A percentile compares a stretch with the other conserved stretches of the same genome.
phyloP scores from a whole-genome alignment of 441 rosid species.

The Flueggea neowawraea region DNA sequence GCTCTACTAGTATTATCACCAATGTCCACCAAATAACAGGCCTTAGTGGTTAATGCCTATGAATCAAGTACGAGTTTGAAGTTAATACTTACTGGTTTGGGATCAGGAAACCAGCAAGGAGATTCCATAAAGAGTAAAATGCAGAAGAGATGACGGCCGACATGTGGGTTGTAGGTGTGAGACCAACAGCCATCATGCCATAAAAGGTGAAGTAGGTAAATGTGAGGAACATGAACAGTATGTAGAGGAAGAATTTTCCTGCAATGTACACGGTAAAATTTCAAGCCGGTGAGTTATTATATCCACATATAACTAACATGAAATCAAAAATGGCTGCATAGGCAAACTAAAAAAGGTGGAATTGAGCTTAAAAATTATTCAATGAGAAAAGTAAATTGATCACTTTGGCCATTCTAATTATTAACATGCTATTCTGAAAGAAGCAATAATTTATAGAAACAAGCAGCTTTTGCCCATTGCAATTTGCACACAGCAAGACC shows the following conservation, averaged over 20 bases:
- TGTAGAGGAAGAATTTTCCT: constrained; percentile 70
- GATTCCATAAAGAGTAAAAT: constrained; percentile 96
- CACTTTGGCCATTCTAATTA: no score
- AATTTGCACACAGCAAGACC: no score
- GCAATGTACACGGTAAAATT: constrained; percentile 20
- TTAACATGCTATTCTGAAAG: no score
- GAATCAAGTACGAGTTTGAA: no score
- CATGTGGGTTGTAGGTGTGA: constrained; percentile 73
- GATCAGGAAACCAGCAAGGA: constrained; percentile 86
- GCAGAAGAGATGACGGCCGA: constrained; percentile 91
- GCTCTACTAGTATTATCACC: no score
- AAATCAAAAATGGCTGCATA: background rate
- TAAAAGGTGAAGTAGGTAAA: constrained; percentile 91
- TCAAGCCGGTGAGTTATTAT: background rate
- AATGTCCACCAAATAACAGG: no score
- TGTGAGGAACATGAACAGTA: constrained; percentile 89
- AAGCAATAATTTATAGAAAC: no score
- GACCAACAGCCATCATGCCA: constrained; percentile 96
- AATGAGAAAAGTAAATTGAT: no score
- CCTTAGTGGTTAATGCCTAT: no score
- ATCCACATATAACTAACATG: background rate
- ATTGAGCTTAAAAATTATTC: no score
- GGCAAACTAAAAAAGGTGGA: no score
- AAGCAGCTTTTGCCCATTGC: no score
- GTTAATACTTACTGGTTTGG: constrained; percentile 65